Evolutionary conservation across 2,329 filamentous ascomycete species (phyloP), one percentile per base, ranked within the genome.

Genomic region (Neocatenulostroma microsporum): DNA sequence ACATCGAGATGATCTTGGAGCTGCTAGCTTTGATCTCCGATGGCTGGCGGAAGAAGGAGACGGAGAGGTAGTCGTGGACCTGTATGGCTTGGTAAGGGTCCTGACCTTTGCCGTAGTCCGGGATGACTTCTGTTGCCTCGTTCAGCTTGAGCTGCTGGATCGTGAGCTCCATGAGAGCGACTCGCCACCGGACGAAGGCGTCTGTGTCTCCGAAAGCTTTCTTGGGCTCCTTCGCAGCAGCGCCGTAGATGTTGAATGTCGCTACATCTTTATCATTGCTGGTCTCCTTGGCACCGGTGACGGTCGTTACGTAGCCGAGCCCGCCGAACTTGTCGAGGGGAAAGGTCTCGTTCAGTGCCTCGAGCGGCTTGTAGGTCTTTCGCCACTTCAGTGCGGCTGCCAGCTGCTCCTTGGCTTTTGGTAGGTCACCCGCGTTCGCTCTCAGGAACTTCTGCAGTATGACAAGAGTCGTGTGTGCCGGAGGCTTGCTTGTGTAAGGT

Each of bases 241-340:
- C 77, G 11, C 88, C 88, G 57, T 96, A 95, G 54, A 95, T 80
- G 61, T 95, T 95, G 82, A 88, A 95, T 2, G 84, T 91, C 32
- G 88, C 80, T 38, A 94, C 61, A 32, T 72, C 72, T 58, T 80
- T 76, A 51, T 76, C 58, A 34, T 68, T 69, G 37, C 65, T 57
- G 34, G 69, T 71, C 18, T 66, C 67, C 1, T 70, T 69, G 23
- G 70, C 69, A 26, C 67, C 67, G 36, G 70, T 64, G 49, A 91
- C 78, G n/a, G 70, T 71, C 1, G 85, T 85, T 34, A 94, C 74
- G 57, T 83, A 95, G 25, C 88, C 89, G 39, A 95, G 62, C 2
- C 80, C 80, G 6, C 70, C 76, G 51, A 91, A 95, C 63, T 84
- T 88, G 40, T 64, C 64, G 47, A 72, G 70, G 52, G 74, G 74